Evolutionary conservation across 306 rosid species (phyloP), one percentile per base, ranked within the genome.

Genomic region (Vicia faba): DNA sequence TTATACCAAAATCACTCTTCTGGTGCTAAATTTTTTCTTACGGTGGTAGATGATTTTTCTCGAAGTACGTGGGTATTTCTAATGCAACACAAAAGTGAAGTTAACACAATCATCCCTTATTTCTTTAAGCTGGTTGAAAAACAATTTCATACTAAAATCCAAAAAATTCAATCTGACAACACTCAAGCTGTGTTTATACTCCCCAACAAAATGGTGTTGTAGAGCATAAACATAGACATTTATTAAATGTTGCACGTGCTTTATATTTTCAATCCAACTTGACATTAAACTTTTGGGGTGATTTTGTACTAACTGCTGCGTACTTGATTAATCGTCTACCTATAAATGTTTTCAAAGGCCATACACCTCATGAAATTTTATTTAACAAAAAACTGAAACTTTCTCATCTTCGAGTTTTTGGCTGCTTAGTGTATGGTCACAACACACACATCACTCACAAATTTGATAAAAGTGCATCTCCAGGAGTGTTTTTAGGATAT

Each of bases 1-100:
- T 25, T 25, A 25, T 25, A 25, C 28, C 2, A 25, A 25, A 25
- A 25, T 25, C 28, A 25, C 28, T 25, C 28, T 25, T 25, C 3
- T 25, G 28, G 28, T 25, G 28, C 28, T 2, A 25, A 25, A 2
- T 25, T 3, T 25, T 25, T 25, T 25, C 28, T 25, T 25, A 25
- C 28, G 1, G 3, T 25, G 28, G 28, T 25, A 25, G 28, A 25
- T 25, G 28, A 25, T 25, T 25, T 25, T 25, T 25, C 28, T 25
- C 28, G 28, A 25, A 25, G 28, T 25, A 25, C 28, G 3, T 41
- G 54, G 39, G 33, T 61, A 3, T 63, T 25, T 44, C 55, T 64
- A 0, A n/a, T 64, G 55, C 69, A 43, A n/a, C 69, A 64, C 40
- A 64, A 43, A 38, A 44, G 56, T 64, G 40, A 64, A 44, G 41